Percentiles rank a stretch among this genome's conserved stretches.
Conservation (phyloP, 1,284 basidiomycete genomes). For the Pseudozyma hubeiensis region DNA sequence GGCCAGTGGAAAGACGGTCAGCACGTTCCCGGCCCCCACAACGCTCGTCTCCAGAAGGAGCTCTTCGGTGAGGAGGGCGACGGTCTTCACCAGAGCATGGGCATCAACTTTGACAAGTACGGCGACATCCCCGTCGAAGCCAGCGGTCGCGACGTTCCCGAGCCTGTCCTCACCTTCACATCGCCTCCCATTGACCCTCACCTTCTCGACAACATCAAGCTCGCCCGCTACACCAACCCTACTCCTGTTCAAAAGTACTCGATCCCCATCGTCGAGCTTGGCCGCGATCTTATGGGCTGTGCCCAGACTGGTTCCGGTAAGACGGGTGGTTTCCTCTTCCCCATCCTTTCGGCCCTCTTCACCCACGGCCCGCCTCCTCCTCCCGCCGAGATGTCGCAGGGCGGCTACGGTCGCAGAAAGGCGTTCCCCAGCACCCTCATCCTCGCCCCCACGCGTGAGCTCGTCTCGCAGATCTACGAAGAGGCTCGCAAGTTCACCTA, state of each 20-base stretch:
- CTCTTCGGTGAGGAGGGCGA: slow-evolving; percentile 91
- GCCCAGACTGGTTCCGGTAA: slow-evolving; percentile 99
- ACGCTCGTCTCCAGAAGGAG: slow-evolving; percentile 91
- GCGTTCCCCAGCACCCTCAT: slow-evolving; percentile 95
- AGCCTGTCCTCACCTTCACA: slow-evolving; percentile 88
- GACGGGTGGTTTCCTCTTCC: slow-evolving; percentile 98
- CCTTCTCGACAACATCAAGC: slow-evolving; percentile 92
- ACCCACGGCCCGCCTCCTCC: slow-evolving; percentile 80
- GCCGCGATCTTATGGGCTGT: slow-evolving; percentile 97
- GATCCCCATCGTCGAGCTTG: slow-evolving; percentile 93
- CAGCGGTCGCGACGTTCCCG: slow-evolving; percentile 92
- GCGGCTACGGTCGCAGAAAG: slow-evolving; percentile 80
- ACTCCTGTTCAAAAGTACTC: slow-evolving; percentile 99
- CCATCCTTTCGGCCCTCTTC: slow-evolving; percentile 96
- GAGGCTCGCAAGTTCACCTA: slow-evolving; percentile 99
- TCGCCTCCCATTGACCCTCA: slow-evolving; percentile 90
- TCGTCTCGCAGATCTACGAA: slow-evolving; percentile 99
- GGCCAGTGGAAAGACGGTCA: slow-evolving; percentile 91
- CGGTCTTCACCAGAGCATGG: slow-evolving; percentile 80
- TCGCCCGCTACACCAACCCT: slow-evolving; percentile 91
- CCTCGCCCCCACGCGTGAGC: slow-evolving; percentile 96
- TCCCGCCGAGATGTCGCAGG: slow-evolving; percentile 72
- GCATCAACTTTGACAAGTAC: slow-evolving; percentile 99
- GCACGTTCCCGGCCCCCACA: slow-evolving; percentile 83
- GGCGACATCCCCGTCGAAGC: slow-evolving; percentile 99